Percentiles rank a stretch among this genome's conserved stretches.
phyloP scores from a whole-genome alignment of 2,329 filamentous ascomycete species.

The Plenodomus biglobosus region DNA sequence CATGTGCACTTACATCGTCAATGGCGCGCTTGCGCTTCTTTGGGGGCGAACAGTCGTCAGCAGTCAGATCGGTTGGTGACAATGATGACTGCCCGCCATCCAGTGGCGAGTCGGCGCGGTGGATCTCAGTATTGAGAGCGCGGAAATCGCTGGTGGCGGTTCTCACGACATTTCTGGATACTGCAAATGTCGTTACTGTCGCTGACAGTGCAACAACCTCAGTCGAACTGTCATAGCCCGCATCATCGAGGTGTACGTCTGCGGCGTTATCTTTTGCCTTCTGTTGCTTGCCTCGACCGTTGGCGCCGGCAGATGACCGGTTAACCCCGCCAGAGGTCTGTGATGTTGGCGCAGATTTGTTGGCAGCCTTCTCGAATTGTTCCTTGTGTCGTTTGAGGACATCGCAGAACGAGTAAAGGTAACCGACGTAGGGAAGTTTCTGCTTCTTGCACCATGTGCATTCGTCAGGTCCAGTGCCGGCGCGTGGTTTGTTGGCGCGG shows the following conservation, averaged over 20 bases:
- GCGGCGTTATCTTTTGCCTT: conserved; percentile 1
- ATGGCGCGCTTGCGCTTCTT: neutral
- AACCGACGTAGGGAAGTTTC: conserved; percentile 2
- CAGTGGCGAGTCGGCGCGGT: no score
- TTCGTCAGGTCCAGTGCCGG: neutral
- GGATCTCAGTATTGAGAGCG: no score
- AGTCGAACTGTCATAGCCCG: no score
- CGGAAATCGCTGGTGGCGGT: no score
- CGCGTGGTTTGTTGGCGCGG: no score
- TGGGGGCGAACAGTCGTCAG: neutral
- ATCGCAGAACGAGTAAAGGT: conserved; percentile 9
- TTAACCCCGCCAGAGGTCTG: no score
- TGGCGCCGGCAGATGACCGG: no score
- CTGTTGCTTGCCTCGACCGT: neutral
- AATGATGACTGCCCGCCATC: neutral
- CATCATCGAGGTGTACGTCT: neutral
- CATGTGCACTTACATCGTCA: conserved; percentile 3
- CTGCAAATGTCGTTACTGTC: neutral
- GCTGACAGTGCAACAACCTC: neutral
- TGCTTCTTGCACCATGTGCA: conserved; percentile 8
- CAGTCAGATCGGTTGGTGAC: conserved; percentile 1
- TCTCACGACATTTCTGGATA: no score
- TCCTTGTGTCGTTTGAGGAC: conserved; percentile 6
- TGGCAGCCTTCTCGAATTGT: neutral
- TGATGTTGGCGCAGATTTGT: no score